phyloP scores from a whole-genome alignment of 2,329 filamentous ascomycete genomes.

The Apiospora koreana region DNA sequence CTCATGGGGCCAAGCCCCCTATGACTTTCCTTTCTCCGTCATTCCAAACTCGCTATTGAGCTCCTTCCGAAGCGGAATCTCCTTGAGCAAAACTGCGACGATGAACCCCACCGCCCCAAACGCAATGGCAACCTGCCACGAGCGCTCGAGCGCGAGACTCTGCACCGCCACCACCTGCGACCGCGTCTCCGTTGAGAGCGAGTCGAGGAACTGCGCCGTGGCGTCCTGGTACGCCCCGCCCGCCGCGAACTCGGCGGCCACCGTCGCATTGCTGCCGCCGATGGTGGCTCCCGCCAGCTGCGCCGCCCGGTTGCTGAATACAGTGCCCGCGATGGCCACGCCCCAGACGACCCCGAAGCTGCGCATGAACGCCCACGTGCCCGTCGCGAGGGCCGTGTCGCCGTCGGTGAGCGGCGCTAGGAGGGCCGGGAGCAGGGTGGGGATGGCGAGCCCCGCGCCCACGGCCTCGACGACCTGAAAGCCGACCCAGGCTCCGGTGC shows the following conservation, averaged over 20 bases:
- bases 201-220: constrained; percentile 25
- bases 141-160: not conserved
- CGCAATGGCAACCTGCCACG: constrained; percentile 37
- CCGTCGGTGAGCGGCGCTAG: constrained; percentile 33
- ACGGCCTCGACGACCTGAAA: constrained; percentile 37
- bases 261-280: constrained; percentile 11
- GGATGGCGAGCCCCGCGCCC: constrained; percentile 40
- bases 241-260: constrained; percentile 31
- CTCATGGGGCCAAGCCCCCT: no score
- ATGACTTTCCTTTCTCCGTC: constrained; percentile 22
- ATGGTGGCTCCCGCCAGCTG: constrained; percentile 20
- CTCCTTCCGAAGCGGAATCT: constrained; percentile 37
- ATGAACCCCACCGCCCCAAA: constrained; percentile 34
- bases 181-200: constrained; percentile 7
- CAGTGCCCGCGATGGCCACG: constrained; percentile 38
- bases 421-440: constrained; percentile 38
- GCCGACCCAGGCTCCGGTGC: constrained; percentile 36
- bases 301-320: constrained; percentile 30
- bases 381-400: constrained; percentile 33
- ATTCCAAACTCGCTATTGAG: constrained; percentile 42
- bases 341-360: constrained; percentile 43
- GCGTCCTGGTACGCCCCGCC: constrained; percentile 27
- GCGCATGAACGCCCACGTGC: constrained; percentile 41
- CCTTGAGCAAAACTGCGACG: constrained; percentile 34
- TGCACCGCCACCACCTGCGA: not conserved